Base-by-base conservation (phyloP, 1,284 basidiomycete genomes). In the Apiotrichum laibachii region DNA sequence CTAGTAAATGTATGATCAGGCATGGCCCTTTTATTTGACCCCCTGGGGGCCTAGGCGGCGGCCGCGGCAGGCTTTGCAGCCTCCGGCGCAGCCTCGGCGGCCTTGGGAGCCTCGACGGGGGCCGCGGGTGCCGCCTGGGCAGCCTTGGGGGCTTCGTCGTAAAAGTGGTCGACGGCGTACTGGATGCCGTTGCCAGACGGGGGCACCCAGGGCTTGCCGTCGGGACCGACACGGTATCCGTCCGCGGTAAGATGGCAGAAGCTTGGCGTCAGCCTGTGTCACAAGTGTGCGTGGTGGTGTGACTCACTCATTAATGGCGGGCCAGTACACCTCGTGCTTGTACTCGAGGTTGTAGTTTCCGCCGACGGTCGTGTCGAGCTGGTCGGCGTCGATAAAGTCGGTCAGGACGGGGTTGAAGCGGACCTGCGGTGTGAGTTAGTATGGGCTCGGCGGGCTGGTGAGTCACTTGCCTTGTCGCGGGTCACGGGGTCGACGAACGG, bases 401-500 rank as follows among this genome's bases (percentile, higher is more conserved):
- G 82, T 75, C 16, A 94, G 80, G 64, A 88, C 82, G 5, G 89
- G 89, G 71, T 94, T 92, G 77, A 94, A 93, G 26, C 86, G 85
- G 85, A 91, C 89, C 87, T 88, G 26, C 26, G 26, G 15, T 88
- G 58, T 18, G n/a, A n/a, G 34, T 45, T 8, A 22, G 19, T 12
- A 13, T 5, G 8, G 21, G 19, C 19, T 8, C 7, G 42, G 6
- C 15, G 10, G 37, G 7, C 26, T 31, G 7, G 37, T n/a, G n/a
- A n/a, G n/a, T n/a, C n/a, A 3, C 37, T 37, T 16, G 15, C 37
- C 87, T 88, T 95, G 67, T 92, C 89, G 55, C 88, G 83, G 0
- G 92, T 95, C 46, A 92, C 84, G 8, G 92, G 92, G 74, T 95
- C 92, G 59, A 96, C 77, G 80, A 95, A 92, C 0, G 91, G 91